Conservation (phyloP, 2,329 filamentous ascomycete species). For the Penicillium digitatum region DNA sequence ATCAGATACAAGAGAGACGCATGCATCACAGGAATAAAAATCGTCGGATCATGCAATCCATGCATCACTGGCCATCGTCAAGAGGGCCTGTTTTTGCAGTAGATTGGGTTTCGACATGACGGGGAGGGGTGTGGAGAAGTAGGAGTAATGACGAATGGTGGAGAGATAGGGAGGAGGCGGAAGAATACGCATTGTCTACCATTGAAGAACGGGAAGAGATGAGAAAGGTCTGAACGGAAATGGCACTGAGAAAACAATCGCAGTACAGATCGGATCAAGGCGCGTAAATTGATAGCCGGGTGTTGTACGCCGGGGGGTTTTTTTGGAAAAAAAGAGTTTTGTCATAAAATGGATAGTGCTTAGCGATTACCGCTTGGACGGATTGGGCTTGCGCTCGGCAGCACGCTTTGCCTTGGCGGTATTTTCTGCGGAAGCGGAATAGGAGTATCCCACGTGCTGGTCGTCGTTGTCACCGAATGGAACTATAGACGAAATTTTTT, state of each 20-base stretch:
- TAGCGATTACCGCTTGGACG: constrained; percentile 9
- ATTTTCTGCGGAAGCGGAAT: constrained; percentile 33
- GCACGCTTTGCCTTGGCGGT: constrained; percentile 29
- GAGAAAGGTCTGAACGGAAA: not conserved
- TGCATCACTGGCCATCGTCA: constrained; percentile 19
- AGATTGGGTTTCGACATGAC: constrained; percentile 14
- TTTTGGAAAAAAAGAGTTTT: not conserved
- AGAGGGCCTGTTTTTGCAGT: constrained; percentile 13
- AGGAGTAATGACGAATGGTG: not conserved
- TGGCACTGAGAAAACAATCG: not conserved
- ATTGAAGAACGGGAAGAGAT: not conserved
- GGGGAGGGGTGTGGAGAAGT: constrained; percentile 11
- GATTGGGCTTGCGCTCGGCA: constrained; percentile 22
- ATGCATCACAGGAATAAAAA: constrained; percentile 20
- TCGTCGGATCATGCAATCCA: constrained; percentile 22
- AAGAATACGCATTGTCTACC: not conserved
- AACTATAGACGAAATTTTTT: constrained; percentile 30
- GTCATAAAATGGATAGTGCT: not conserved
- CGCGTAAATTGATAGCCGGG: not conserved
- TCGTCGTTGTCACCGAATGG: constrained; percentile 31
- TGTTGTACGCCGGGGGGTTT: not conserved
- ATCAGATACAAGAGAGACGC: constrained; percentile 20
- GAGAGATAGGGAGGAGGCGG: not conserved
- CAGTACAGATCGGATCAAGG: not conserved
- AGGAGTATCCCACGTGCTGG: constrained; percentile 37